Percentiles rank a stretch among this genome's conserved stretches.
phyloP scores from a whole-genome alignment of 192 early-diverging fungal species.

The Linnemannia elongata region DNA sequence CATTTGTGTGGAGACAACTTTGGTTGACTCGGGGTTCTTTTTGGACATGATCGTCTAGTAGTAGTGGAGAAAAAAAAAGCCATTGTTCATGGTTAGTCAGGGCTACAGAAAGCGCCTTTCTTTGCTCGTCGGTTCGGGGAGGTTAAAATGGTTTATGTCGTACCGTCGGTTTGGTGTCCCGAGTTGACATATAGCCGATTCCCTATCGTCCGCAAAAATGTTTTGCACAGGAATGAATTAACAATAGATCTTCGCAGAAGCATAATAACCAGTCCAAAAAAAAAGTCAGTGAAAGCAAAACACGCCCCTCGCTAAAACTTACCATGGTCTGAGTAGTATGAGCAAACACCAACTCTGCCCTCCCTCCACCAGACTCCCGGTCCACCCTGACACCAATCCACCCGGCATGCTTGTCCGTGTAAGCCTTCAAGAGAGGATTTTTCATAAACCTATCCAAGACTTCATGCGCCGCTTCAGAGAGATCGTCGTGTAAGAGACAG shows the following conservation, averaged over 20 bases:
- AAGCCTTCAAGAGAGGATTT: slow-evolving; percentile 35
- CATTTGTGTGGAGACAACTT: slow-evolving; percentile 24
- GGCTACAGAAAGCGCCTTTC: background rate
- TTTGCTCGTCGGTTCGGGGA: too few relatives aligned
- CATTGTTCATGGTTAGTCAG: background rate
- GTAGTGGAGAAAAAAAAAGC: background rate
- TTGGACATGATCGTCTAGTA: slow-evolving; percentile 37
- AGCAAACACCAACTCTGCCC: slow-evolving; percentile 74
- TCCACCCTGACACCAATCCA: slow-evolving; percentile 43
- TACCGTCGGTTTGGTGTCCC: slow-evolving; percentile 43
- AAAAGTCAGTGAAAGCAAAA: background rate
- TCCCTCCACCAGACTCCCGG: background rate
- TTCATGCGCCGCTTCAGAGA: background rate
- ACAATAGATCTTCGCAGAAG: background rate
- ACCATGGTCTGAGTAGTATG: slow-evolving; percentile 86
- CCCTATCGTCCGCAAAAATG: slow-evolving; percentile 7
- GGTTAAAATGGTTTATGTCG: background rate
- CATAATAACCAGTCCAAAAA: too few relatives aligned
- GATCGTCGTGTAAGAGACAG: slow-evolving; percentile 12
- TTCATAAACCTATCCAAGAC: slow-evolving; percentile 32
- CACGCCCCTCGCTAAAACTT: background rate
- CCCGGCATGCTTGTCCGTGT: slow-evolving; percentile 53
- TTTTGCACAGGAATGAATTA: background rate
- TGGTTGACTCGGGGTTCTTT: slow-evolving; percentile 4
- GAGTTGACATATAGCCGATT: slow-evolving; percentile 30